phyloP scores from a whole-genome alignment of 2,329 filamentous ascomycete species.

The Alternaria brassicicola region DNA sequence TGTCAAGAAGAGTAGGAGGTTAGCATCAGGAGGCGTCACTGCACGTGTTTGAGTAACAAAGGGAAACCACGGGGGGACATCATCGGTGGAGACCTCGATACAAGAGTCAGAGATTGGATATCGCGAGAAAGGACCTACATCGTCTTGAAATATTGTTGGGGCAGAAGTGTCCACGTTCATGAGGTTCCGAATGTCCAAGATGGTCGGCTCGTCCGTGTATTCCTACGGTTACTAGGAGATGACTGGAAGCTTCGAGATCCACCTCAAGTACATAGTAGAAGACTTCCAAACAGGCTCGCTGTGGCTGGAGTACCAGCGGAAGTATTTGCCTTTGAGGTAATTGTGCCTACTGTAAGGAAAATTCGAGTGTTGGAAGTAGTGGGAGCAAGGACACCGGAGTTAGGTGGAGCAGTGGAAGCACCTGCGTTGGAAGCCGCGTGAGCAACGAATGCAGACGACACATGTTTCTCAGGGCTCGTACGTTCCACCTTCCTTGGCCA shows the following conservation, averaged over 20 bases:
- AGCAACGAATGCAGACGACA: neutral
- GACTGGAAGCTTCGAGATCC: neutral
- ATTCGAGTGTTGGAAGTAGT: neutral
- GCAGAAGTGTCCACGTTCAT: neutral
- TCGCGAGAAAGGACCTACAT: neutral
- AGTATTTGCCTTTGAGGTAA: neutral
- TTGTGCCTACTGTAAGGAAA: neutral
- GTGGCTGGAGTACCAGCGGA: neutral
- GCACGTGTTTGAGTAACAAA: neutral
- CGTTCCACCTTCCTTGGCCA: constrained; percentile 14
- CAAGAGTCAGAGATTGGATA: neutral
- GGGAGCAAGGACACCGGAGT: neutral
- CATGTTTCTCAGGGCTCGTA: neutral
- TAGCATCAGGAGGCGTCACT: neutral
- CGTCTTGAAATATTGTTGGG: neutral
- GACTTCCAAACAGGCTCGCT: neutral
- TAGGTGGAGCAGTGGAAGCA: neutral
- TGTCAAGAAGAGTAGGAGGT: neutral
- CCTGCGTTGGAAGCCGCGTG: neutral
- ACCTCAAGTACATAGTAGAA: neutral
- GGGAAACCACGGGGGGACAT: neutral
- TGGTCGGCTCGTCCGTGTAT: neutral
- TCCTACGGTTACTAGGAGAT: neutral
- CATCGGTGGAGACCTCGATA: neutral
- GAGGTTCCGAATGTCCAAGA: neutral